Evolutionary conservation across 1,139 yeast genomes (phyloP), one percentile per base, ranked within the genome.

Genomic region (Yamadazyma pseudoaaseri): DNA sequence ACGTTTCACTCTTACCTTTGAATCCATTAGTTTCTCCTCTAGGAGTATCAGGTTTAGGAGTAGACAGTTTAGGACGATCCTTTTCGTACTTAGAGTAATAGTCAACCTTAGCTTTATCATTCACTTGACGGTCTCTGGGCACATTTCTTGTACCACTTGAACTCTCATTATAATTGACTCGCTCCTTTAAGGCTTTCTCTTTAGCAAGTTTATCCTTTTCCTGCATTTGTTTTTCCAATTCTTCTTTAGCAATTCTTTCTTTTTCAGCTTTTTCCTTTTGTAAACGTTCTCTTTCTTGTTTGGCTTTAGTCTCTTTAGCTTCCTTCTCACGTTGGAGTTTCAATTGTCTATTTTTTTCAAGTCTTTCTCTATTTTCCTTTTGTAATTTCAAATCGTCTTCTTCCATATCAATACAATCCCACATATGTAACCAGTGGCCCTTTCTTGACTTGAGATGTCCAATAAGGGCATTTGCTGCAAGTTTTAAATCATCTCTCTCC

Each of bases 391-490:
- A 56, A 13, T 52, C 64, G 17, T 57, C 65, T 4, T 58, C 68
- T n/a, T 50, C 52, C 56, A 79, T 58, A 2, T 64, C 63, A 37
- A 72, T 63, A 42, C 80, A 80, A 13, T 81, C 84, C 74, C 80
- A 74, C 29, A 70, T 46, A 26, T 71, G 76, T 3, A 80, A 62
- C 78, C 92, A 79, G 1, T 63, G 60, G 25, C 65, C 66, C 7
- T 79, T 60, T 30, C 81, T 66, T 0, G 87, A 75, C 36, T 74
- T 78, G 27, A 87, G 58, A 44, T 82, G 85, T 0, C 94, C 95
- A 36, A 79, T 62, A 37, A 89, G 65, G 1, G 96, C 95, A 48
- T 76, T 79, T 0, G 90, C 80, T 1, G 96, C 81, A 24, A 89
- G 65, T 48, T 80, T 84, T 51, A 90, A 71, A 57, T 90, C 97